Base-by-base conservation (phyloP, 2,329 filamentous ascomycete species). In the Colletotrichum sp. region DNA sequence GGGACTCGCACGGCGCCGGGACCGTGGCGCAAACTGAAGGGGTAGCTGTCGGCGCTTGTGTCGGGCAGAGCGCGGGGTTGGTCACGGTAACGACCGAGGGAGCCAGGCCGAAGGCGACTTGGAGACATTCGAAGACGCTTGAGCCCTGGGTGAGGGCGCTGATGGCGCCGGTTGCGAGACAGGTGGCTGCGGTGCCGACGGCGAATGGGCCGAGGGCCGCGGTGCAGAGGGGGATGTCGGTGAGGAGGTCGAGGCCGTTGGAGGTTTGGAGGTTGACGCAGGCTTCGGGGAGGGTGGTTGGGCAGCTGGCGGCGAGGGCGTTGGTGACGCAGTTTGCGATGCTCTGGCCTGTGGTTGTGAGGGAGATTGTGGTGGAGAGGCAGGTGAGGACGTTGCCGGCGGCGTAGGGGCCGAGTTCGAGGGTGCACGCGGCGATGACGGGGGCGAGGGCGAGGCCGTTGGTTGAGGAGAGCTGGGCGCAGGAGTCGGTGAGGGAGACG, bases 381-480 rank as follows among this genome's bases (percentile, higher is more conserved):
- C 63, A 63, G 18, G 66, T 73, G 13, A 62, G 16, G 9, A 78
- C 65, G 34, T 74, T 76, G 6, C 69, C 66, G n/a, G 74, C 76
- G 49, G 76, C 71, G 26, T 73, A 69, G 8, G 67, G n/a, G 15
- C 76, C 76, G 18, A 32, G 76, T 15, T 76, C 74, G n/a, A 60
- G 16, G 2, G 59, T 78, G 72, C 78, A 78, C 9, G 69, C 49
- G 5, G 76, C 73, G 24, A 79, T 36, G 6, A 75, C 21, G 15
- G 70, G 52, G 13, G 69, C 7, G 10, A 78, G 71, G 4, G 76
- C 76, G 18, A 79, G 63, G 10, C 76, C 77, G 36, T 65, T 63
- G 16, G 65, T 30, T 16, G 30, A 44, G 7, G 24, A 63, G 5
- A 79, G 66, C 2, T 49, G 26, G 30, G 74, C 26, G 44, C 78